These are phyloP conservation scores for Cornus suecica DNA, from an alignment of 148 eudicot genomes.

Conservation along the genomic window DNA sequence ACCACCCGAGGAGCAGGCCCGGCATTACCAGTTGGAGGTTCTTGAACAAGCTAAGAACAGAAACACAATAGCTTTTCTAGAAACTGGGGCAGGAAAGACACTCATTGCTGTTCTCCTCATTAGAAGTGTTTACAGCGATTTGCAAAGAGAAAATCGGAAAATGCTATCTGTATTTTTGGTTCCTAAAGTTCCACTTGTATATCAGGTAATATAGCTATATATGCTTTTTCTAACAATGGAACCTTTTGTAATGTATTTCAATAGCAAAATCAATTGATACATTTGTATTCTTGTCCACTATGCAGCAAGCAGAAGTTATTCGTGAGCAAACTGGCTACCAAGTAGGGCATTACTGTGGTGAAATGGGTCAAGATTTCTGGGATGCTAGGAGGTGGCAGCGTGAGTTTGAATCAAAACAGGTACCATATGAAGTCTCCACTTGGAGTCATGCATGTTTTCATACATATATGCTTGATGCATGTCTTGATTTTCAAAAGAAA, in stretches of 20 bases:
- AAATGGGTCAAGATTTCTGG: slow-evolving; percentile 99
- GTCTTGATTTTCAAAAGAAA: not conserved
- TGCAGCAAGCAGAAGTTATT: slow-evolving; percentile 98
- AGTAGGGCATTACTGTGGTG: slow-evolving; percentile 99
- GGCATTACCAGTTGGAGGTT: slow-evolving; percentile 89
- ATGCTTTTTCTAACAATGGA: not conserved
- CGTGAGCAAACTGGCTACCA: slow-evolving; percentile 81
- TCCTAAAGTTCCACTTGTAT: slow-evolving; percentile 97
- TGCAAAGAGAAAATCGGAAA: slow-evolving; percentile 67
- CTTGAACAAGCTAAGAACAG: slow-evolving; percentile 90
- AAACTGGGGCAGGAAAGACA: slow-evolving; percentile 98
- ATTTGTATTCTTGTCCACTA: slow-evolving; percentile 1
- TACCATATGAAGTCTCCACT: slow-evolving; percentile 16
- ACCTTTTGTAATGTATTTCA: not conserved
- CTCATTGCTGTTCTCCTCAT: slow-evolving; percentile 91
- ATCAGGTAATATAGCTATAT: slow-evolving; percentile 57
- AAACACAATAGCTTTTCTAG: slow-evolving; percentile 97
- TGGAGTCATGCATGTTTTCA: not conserved
- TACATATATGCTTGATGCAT: not conserved
- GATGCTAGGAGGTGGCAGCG: slow-evolving; percentile 96
- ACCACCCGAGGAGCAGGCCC: slow-evolving; percentile 71
- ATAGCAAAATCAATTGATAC: slow-evolving; percentile 6
- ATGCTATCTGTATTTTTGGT: slow-evolving; percentile 87
- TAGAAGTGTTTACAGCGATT: slow-evolving; percentile 52
- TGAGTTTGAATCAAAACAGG: slow-evolving; percentile 95